Conservation (phyloP, 2,329 filamentous ascomycete genomes). For the Plectosphaerella sp. region DNA sequence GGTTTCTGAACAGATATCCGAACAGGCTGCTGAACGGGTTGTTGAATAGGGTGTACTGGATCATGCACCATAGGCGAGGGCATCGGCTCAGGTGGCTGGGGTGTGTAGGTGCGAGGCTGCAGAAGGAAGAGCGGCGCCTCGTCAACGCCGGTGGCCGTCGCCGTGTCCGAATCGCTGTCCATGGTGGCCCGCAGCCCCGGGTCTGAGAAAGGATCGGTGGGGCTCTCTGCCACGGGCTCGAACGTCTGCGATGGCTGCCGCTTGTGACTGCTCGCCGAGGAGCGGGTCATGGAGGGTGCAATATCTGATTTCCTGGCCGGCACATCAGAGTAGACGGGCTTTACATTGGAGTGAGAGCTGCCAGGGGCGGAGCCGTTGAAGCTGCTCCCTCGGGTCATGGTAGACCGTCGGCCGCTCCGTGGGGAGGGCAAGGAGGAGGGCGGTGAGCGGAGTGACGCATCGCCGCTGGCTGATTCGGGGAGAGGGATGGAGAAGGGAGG, state of each 20-base stretch:
- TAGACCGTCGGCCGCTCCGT: constrained; percentile 8
- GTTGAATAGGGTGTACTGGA: constrained; percentile 5
- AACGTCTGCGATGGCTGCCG: not conserved
- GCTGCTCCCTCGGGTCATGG: constrained; percentile 7
- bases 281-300: not conserved
- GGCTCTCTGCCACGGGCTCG: not conserved
- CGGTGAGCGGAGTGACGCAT: constrained; percentile 13
- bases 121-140: constrained; percentile 46
- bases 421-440: constrained; percentile 17
- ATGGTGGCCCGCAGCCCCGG: not conserved
- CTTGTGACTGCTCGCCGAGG: not conserved
- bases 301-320: constrained; percentile 8
- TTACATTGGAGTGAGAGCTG: constrained; percentile 7
- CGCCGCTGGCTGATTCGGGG: constrained; percentile 12
- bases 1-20: constrained; percentile 6
- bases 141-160: constrained; percentile 12
- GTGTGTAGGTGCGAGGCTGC: constrained; percentile 55
- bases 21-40: constrained; percentile 6
- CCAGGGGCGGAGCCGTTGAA: constrained; percentile 9
- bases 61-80: constrained; percentile 40
- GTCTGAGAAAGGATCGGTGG: not conserved
- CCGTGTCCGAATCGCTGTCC: not conserved
- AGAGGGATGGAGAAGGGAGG: constrained; percentile 13
- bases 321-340: constrained; percentile 18
- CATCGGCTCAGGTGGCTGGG: constrained; percentile 40